Evolutionary conservation across 129 eudicot genomes (phyloP), one percentile per base, ranked within the genome.

Genomic region (Flaveria brownii): DNA sequence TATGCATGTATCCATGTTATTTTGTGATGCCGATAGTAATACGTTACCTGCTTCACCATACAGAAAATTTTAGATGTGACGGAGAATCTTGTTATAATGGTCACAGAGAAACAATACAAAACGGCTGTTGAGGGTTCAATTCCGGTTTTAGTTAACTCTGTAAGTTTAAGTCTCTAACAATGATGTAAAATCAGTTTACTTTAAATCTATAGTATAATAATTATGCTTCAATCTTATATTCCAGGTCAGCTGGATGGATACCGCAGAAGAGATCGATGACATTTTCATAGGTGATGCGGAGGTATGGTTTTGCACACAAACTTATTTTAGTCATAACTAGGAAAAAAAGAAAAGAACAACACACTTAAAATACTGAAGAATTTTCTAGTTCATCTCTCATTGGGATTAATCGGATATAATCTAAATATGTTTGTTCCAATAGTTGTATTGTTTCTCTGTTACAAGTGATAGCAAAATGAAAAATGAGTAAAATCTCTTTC

Each of bases 91-190:
- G 83, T 88, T 63, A 77, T 88, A 73, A 75, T 88, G 81, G 72
- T 81, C 46, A 70, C 77, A 45, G 90, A 73, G 6, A 88, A 81
- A 68, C 88, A 88, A 28, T 88, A 65, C 77, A 87, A 73, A 78
- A 78, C 71, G 55, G 67, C 22, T 22, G 69, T 88, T 39, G 88
- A 86, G 62, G 93, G 93, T 71, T 85, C 90, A 49, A 81, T 88
- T 69, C 93, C 93, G 67, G 90, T 85, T 76, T 81, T 88, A 23
- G 84, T 88, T 16, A 79, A 81, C 15, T 69, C 90, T 55, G 93
- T 88, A 85, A 87, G 88, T 74, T 54, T 49, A 20, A 28, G 77
- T 54, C 63, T 36, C 75, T 71, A 26, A 18, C 75, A 51, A 73
- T 23, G 7, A 74, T 46, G 70, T 42, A 47, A 22, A 39, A 20